Conservation (phyloP, 1,284 basidiomycete genomes). For the Violaceomyces palustris region DNA sequence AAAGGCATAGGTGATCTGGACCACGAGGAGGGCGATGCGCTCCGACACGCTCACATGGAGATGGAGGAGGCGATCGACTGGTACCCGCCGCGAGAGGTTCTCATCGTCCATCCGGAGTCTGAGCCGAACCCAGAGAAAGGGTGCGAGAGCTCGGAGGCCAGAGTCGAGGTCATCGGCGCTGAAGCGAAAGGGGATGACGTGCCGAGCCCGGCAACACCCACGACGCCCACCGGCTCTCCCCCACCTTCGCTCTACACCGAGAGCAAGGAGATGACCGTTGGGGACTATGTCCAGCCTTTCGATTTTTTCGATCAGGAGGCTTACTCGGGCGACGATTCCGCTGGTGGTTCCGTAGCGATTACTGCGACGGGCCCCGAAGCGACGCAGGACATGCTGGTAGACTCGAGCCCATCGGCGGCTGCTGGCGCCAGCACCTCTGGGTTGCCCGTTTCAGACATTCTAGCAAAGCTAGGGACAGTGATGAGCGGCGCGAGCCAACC, state of each 20-base stretch:
- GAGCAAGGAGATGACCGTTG: neutral
- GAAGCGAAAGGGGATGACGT: too few relatives aligned
- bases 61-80: constrained; percentile 41
- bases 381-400: too few relatives aligned
- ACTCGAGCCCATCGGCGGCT: neutral
- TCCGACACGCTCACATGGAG: constrained; percentile 24
- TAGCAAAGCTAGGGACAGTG: neutral
- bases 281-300: neutral
- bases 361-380: too few relatives aligned
- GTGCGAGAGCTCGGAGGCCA: constrained; percentile 19
- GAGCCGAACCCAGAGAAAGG: constrained; percentile 1
- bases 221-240: too few relatives aligned
- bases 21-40: constrained; percentile 33
- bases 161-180: too few relatives aligned
- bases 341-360: too few relatives aligned
- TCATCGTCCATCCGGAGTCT: too few relatives aligned
- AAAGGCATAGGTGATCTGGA: constrained; percentile 9
- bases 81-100: constrained; percentile 14
- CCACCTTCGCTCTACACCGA: neutral
- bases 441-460: neutral
- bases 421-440: neutral
- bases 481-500: too few relatives aligned
- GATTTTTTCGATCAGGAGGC: too few relatives aligned
- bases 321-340: too few relatives aligned
- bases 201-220: too few relatives aligned